phyloP scores from a whole-genome alignment of 768 basidiomycete genomes.

The Saitozyma sp. region DNA sequence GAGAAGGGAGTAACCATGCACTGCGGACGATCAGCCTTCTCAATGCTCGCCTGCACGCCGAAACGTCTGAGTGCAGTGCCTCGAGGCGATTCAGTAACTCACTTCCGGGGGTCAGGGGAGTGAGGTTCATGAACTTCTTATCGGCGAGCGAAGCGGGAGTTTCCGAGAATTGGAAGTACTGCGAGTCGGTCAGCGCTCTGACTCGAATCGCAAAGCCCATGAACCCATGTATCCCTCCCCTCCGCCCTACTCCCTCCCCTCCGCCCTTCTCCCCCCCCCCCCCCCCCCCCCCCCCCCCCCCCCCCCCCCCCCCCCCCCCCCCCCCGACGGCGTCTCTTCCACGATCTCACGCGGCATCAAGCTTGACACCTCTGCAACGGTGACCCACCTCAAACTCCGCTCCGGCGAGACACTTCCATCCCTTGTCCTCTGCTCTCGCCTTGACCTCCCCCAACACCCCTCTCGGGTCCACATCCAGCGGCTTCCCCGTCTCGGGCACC shows the following conservation, averaged over 20 bases:
- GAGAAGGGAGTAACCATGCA: conserved; percentile 95
- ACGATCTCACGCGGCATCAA: too few relatives aligned
- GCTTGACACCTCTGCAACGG: conserved; percentile 37
- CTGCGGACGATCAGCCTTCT: conserved; percentile 54
- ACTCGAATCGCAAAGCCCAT: neutral
- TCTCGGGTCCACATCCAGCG: conserved; percentile 82
- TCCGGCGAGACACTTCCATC: conserved; percentile 72
- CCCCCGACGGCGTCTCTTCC: too few relatives aligned
- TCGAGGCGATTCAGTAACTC: conserved; percentile 53
- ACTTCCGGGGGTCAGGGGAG: conserved; percentile 91
- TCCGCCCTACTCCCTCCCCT: too few relatives aligned
- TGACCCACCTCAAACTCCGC: conserved; percentile 83
- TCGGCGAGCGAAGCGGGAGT: conserved; percentile 71
- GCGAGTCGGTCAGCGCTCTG: neutral
- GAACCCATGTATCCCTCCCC: too few relatives aligned
- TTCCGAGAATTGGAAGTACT: conserved; percentile 60
- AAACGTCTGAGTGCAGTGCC: too few relatives aligned
- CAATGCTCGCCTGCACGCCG: neutral
- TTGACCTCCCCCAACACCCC: conserved; percentile 68
- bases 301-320: too few relatives aligned
- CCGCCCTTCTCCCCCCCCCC: too few relatives aligned
- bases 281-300: too few relatives aligned
- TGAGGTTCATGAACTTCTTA: conserved; percentile 73
- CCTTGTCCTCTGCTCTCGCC: conserved; percentile 56
- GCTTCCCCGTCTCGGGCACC: conserved; percentile 78